These are phyloP conservation scores for Kuraishia piskuri DNA, from an alignment of 805 yeast genomes.

Conservation along the genomic window DNA sequence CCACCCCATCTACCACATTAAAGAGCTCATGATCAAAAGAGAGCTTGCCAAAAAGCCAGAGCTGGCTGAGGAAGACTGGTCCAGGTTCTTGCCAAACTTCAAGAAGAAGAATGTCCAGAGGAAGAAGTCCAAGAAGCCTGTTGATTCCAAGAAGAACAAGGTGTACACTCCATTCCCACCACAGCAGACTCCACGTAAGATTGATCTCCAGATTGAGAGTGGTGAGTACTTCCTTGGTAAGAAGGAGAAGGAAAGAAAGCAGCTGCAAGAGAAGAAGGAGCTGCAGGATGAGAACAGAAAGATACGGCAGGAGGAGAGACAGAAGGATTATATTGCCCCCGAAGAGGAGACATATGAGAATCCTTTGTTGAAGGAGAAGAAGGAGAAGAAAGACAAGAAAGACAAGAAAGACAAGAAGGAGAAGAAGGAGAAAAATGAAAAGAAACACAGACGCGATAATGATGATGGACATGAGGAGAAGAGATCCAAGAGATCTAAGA, in stretches of 20 bases:
- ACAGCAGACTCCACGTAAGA: constrained; percentile 90
- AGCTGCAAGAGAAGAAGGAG: constrained; percentile 67
- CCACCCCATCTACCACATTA: constrained; percentile 97
- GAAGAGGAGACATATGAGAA: constrained; percentile 45
- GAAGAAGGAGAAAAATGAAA: constrained; percentile 17
- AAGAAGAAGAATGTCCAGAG: constrained; percentile 95
- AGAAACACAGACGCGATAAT: constrained; percentile 8
- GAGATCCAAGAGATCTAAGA: constrained; percentile 7
- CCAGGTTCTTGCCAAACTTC: constrained; percentile 90
- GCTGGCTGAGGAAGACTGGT: constrained; percentile 93
- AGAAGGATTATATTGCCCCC: constrained; percentile 80
- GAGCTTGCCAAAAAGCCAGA: constrained; percentile 94
- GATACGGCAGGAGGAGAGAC: constrained; percentile 59
- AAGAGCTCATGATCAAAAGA: constrained; percentile 94
- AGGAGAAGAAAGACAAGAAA: constrained; percentile 20
- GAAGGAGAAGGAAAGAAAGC: constrained; percentile 66
- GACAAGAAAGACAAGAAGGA: constrained; percentile 21
- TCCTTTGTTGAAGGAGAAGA: constrained; percentile 20
- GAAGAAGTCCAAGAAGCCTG: constrained; percentile 69
- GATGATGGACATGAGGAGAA: constrained; percentile 10
- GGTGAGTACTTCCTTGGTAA: constrained; percentile 96
- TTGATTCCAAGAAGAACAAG: constrained; percentile 44
- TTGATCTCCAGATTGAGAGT: constrained; percentile 93
- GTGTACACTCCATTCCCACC: constrained; percentile 99
- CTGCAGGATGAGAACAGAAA: constrained; percentile 66